Evolutionary conservation across 176 grass and related monocot species (phyloP), one percentile per base, ranked within the genome.

Genomic region (Zizania latifolia): DNA sequence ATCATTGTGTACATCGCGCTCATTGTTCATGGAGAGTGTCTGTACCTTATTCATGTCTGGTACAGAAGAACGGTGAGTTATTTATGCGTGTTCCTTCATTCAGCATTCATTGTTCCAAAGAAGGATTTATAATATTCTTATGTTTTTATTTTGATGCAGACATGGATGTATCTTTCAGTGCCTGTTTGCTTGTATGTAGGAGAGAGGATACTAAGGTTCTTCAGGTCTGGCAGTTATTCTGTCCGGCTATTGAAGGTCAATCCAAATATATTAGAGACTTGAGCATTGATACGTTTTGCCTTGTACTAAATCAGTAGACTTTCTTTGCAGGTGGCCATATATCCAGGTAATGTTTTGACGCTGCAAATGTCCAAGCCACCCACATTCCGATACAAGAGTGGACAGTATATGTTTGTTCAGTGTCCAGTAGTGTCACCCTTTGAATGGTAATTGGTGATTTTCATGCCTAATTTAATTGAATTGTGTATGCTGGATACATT

Each of bases 331-430:
- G 92, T 99, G 72, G 92, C 92, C 39, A 90, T 99, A 84, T 99
- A 99, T 87, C 96, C 89, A 71, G 96, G 96, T 58, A 92, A 99
- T 68, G 96, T 99, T 76, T 84, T 99, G 58, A 92, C 92, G 24
- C 54, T 95, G 54, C 96, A 99, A 78, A 99, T 99, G 92, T 95
- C 96, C 21, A 99, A 90, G 57, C 92, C 96, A 50, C 76, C 82
- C 10, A 71, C 73, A 72, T 99, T 95, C 62, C 91, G 96, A 24
- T 88, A 99, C 85, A 99, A 92, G 77, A 99, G 96, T 3, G 96
- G 96, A 11, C 92, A 99, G 72, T 99, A 99, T 82, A 99, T 99
- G 96, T 99, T 99, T 86, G 92, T 99, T 76, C 89, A 99, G 51
- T 99, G 96, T 75, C 96, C 96, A 66, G 92, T 84, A 56, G 92